Base-by-base conservation (phyloP, 1,139 yeast species). In the Wickerhamomyces sp. region DNA sequence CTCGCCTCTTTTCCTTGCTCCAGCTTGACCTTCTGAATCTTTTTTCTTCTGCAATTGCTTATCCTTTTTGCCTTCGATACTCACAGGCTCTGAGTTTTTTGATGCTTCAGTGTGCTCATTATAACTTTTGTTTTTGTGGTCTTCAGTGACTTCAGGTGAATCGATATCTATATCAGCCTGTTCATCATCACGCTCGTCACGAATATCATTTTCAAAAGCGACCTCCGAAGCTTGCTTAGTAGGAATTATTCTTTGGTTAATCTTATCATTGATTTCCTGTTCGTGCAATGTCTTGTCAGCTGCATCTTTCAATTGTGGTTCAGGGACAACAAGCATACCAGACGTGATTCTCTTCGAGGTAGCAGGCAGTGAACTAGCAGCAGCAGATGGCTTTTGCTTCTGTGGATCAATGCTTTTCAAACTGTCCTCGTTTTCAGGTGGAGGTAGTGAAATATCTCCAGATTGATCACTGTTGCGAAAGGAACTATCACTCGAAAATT, bases 341-440 rank as follows among this genome's bases (percentile, higher is more conserved):
- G 85, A 78, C 1, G 84, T 76, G 30, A 79, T 77, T 50, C 86
- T 65, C 35, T 58, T 58, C 1, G 70, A 63, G 2, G 66, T 61
- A 16, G 62, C 55, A 4, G 49, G 49, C n/a, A 47, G 36, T 28
- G 49, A 46, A 10, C 47, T 42, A 3, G 39, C 36, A 1, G 38
- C 39, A 2, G 43, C 28, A 3, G 43, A 31, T 5, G 48, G 37
- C 12, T 39, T 45, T 9, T 37, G 35, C 23, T 51, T 51, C 32
- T 37, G 44, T 8, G 55, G 55, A 23, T 49, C 54, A 13, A 39
- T 15, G 23, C 36, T 42, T 26, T 45, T 33, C 1, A 47, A 28
- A 6, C 29, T 42, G 6, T 28, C 40, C 23, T 42, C 44, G 2
- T 39, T 49, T 2, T 47, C 53, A 16, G 55, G 53, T 17, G 55